A percentile compares a stretch with the other conserved stretches of the same genome.
These are phyloP conservation scores for Ichthyophthirius multifiliis DNA, from an alignment of 169 alveolate species.

Conservation along the genomic window DNA sequence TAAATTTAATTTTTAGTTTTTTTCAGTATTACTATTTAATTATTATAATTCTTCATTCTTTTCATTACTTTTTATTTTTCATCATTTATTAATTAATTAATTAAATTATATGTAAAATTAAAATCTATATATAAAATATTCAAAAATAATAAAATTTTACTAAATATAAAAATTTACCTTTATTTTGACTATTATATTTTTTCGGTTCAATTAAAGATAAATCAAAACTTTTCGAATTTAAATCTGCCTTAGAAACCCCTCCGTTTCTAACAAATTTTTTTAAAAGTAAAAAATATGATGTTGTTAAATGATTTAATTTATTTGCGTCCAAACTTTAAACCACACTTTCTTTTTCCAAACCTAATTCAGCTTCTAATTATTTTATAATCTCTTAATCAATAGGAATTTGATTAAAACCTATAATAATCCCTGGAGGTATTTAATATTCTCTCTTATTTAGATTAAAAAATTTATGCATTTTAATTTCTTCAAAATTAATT, in stretches of 20 bases:
- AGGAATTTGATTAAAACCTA: conserved; percentile 54
- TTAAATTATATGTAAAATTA: too few species aligned
- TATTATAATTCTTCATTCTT: too few species aligned
- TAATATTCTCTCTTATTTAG: conserved; percentile 17
- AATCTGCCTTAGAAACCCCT: conserved; percentile 47
- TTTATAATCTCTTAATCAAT: conserved; percentile 61
- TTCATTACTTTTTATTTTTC: too few species aligned
- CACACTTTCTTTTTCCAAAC: conserved; percentile 41
- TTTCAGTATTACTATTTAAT: too few species aligned
- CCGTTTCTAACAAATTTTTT: conserved; percentile 48
- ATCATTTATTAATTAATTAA: too few species aligned
- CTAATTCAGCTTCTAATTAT: conserved; percentile 49
- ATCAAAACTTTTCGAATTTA: conserved; percentile 34
- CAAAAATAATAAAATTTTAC: too few species aligned
- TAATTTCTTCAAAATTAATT: conserved; percentile 42
- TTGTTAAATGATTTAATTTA: conserved; percentile 50
- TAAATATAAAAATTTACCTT: not conserved
- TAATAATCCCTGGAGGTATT: conserved; percentile 46
- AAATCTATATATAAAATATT: too few species aligned
- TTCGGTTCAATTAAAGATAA: conserved; percentile 33
- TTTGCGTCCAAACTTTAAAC: conserved; percentile 44
- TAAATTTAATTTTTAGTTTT: too few species aligned
- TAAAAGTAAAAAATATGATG: conserved; percentile 46
- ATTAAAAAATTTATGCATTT: conserved; percentile 73
- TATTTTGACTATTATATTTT: not conserved